Conservation (phyloP, 371 early-diverging fungal genomes). For the Syncephalastrum racemosum region DNA sequence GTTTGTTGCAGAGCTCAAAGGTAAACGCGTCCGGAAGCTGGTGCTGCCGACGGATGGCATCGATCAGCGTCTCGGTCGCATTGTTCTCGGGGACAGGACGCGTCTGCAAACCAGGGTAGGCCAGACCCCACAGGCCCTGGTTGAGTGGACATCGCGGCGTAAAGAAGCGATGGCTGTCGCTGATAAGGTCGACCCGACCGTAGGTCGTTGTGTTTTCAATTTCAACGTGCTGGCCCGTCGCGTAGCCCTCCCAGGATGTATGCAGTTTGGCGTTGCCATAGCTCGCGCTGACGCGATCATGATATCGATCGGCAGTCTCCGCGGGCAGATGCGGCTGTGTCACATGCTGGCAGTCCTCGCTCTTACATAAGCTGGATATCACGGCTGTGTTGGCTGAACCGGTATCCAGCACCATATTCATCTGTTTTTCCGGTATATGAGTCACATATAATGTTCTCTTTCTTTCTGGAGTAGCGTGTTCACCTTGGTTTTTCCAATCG, state of each 20-base stretch:
- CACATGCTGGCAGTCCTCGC: constrained; percentile 9
- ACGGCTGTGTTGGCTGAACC: constrained; percentile 24
- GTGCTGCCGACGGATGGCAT: constrained; percentile 8
- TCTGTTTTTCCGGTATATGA: not conserved
- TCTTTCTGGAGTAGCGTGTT: not conserved
- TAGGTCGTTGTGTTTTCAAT: constrained; percentile 4
- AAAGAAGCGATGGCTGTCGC: constrained; percentile 7
- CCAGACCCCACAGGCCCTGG: constrained; percentile 20
- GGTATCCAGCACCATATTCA: constrained; percentile 17
- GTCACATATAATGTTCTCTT: too few relatives aligned
- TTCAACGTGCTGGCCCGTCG: constrained; percentile 8
- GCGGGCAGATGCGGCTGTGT: constrained; percentile 11
- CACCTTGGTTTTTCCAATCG: constrained; percentile 10
- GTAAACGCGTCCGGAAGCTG: constrained; percentile 13
- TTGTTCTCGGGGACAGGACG: constrained; percentile 1
- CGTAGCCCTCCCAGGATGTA: constrained; percentile 18
- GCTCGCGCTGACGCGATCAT: constrained; percentile 9
- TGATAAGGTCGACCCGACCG: constrained; percentile 18
- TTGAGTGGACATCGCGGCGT: constrained; percentile 16
- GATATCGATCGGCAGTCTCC: not conserved
- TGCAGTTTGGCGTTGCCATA: constrained; percentile 18
- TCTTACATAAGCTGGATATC: constrained; percentile 13
- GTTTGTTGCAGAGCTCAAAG: constrained; percentile 14
- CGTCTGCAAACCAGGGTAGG: constrained; percentile 18
- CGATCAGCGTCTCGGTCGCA: constrained; percentile 11